These are phyloP conservation scores for Stramenopiles sp. DNA, from an alignment of 352 stramenopile genomes.

Conservation along the genomic window DNA sequence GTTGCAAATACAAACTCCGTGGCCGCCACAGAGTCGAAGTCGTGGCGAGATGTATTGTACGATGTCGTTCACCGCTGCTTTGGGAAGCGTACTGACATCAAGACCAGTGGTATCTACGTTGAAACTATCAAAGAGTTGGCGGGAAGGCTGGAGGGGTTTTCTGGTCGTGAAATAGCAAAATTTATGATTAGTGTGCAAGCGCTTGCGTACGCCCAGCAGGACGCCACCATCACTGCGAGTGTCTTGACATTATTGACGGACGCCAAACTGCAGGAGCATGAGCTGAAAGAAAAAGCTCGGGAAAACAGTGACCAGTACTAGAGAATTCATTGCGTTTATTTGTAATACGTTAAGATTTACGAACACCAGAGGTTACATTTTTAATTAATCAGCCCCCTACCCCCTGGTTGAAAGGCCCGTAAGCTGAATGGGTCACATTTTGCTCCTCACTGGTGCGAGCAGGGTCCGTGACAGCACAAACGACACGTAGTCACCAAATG, in stretches of 20 bases:
- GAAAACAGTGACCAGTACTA: too few relatives aligned
- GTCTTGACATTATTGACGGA: slow-evolving; percentile 37
- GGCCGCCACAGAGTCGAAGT: slow-evolving; percentile 7
- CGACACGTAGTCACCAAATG: too few relatives aligned
- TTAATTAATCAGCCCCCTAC: too few relatives aligned
- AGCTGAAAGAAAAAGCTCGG: slow-evolving; percentile 34
- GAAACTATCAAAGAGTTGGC: slow-evolving; percentile 72
- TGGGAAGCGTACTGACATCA: slow-evolving; percentile 29
- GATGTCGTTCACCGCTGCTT: neutral
- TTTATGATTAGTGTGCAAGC: slow-evolving; percentile 96
- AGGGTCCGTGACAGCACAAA: too few relatives aligned
- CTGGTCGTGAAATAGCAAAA: slow-evolving; percentile 94
- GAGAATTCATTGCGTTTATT: too few relatives aligned
- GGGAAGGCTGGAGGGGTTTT: slow-evolving; percentile 83
- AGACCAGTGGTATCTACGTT: slow-evolving; percentile 71
- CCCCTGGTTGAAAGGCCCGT: too few relatives aligned
- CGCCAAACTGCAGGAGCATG: slow-evolving; percentile 50
- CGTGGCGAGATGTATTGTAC: slow-evolving; percentile 7
- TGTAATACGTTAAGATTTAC: too few relatives aligned
- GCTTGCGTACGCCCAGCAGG: slow-evolving; percentile 70
- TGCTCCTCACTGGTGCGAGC: too few relatives aligned
- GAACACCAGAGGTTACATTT: too few relatives aligned
- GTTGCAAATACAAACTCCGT: slow-evolving; percentile 30
- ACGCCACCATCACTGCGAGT: slow-evolving; percentile 31
- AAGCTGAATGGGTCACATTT: too few relatives aligned